Percentiles rank a stretch among this genome's conserved stretches.
Evolutionary conservation across 495 filamentous ascomycete species (phyloP).

Genomic region (Bombardia bombarda): DNA sequence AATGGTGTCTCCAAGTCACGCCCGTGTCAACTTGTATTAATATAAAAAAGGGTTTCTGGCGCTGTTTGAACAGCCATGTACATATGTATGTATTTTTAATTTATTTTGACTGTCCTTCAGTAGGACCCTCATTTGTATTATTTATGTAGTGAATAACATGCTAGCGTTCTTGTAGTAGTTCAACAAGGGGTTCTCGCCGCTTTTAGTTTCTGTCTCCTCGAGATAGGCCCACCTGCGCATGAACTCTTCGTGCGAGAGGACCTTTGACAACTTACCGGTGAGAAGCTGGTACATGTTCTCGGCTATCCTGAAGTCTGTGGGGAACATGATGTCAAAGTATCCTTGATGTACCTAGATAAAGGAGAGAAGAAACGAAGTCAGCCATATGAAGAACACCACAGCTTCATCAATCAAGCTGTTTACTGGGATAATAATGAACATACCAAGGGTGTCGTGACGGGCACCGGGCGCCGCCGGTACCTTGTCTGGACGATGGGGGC

Average conservation of each 20-base stretch:
- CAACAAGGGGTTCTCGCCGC: constrained; percentile 88
- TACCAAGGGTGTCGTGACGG: constrained; percentile 86
- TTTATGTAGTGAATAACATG: constrained; percentile 70
- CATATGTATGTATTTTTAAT: no score
- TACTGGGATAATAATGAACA: constrained; percentile 20
- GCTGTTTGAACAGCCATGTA: neutral
- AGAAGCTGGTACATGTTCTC: constrained; percentile 86
- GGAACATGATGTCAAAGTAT: constrained; percentile 98
- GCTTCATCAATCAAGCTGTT: neutral
- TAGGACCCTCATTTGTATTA: no score
- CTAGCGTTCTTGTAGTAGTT: constrained; percentile 92
- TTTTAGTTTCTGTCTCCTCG: constrained; percentile 78
- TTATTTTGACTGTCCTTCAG: no score
- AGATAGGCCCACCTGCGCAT: constrained; percentile 80
- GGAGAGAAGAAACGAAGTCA: neutral
- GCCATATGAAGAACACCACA: neutral
- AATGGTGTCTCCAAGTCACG: no score
- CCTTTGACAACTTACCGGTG: constrained; percentile 81
- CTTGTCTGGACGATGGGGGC: constrained; percentile 94
- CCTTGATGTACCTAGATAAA: constrained; percentile 78
- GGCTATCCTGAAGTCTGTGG: constrained; percentile 82
- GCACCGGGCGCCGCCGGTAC: constrained; percentile 75
- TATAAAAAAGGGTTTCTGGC: neutral
- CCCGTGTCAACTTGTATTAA: no score
- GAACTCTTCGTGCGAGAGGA: constrained; percentile 84